Evolutionary conservation across 2,329 filamentous ascomycete genomes (phyloP), one percentile per base, ranked within the genome.

Genomic region (Cladosporium phlei): DNA sequence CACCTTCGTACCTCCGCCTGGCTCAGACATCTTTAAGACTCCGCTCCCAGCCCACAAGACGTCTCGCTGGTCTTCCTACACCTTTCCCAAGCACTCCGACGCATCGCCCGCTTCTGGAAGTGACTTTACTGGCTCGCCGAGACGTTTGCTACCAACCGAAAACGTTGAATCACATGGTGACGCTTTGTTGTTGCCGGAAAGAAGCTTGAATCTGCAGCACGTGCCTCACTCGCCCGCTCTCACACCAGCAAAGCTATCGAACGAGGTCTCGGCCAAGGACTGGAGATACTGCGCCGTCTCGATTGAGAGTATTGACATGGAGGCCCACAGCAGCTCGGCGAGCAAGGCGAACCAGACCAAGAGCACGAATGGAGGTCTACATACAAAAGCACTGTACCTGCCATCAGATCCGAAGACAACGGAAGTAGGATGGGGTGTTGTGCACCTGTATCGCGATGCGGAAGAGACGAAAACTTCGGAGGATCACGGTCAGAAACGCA

Each of bases 391-490:
- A 4, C 77, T 79, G 52, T 95, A 85, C 61, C 71, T 87, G 16
- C 82, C 86, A 1, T 74, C 91, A 1, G 78, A 84, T 47, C 78
- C 81, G 12, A 75, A 77, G 50, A 80, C 85, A 46, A 88, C 88
- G 1, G 85, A 95, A 50, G 75, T 89, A 1, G 87, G 88, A 32
- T 96, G 88, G 85, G 93, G 93, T 1, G 81, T 97, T 11, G 89
- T 98, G 2, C 93, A 96, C 65, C 77, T 98, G 21, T 98, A 96
- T 65, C 80, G 90, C 8, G 91, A 97, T 66, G 79, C 79, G 2
- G 80, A 88, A 49, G 86, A 94, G 64, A 84, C 83, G 1, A 73
- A 79, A 1, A 77, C 73, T 10, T 69, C 88, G 10, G 72, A 79
- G 47, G 71, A 76, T 34, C 71, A 77, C 45, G 60, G 66, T 35